Conservation (phyloP, 2,329 filamentous ascomycete genomes). For the Arthrobotrys pseudoclavata region DNA sequence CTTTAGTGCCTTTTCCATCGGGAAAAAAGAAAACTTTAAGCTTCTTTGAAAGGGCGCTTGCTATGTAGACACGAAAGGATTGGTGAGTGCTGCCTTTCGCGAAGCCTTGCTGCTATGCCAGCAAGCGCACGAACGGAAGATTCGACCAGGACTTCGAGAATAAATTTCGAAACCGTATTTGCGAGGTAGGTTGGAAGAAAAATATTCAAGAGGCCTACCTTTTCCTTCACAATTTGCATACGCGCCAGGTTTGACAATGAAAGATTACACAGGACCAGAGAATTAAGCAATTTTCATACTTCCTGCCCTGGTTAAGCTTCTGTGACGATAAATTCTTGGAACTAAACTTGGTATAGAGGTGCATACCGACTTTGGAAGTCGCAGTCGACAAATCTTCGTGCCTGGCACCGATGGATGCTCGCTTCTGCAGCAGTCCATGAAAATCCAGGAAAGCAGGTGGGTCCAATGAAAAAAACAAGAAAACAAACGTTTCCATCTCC, state of each 20-base stretch:
- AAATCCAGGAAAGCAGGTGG: constrained; percentile 23
- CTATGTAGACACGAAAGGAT: constrained; percentile 16
- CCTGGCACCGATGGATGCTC: constrained; percentile 30
- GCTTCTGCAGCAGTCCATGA: constrained; percentile 28
- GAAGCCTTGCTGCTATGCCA: constrained; percentile 13
- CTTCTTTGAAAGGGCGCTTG: constrained; percentile 26
- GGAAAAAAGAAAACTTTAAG: constrained; percentile 27
- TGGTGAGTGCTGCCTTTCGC: constrained; percentile 11
- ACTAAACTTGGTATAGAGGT: constrained; percentile 30
- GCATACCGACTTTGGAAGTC: constrained; percentile 44
- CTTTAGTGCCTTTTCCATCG: not conserved
- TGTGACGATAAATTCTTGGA: constrained; percentile 25
- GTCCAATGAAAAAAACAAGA: constrained; percentile 38
- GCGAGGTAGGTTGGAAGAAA: not conserved
- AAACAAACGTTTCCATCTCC: constrained; percentile 9
- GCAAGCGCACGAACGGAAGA: constrained; percentile 21
- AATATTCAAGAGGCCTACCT: not conserved
- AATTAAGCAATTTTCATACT: constrained; percentile 18
- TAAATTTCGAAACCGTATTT: constrained; percentile 12
- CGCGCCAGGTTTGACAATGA: constrained; percentile 23
- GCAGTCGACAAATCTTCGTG: constrained; percentile 39
- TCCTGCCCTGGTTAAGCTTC: constrained; percentile 28
- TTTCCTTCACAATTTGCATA: constrained; percentile 11
- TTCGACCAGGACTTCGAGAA: constrained; percentile 30
- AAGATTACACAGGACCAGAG: constrained; percentile 7